A percentile compares a stretch with the other conserved stretches of the same genome.
phyloP scores from a whole-genome alignment of 768 basidiomycete genomes.

The Boletus rubroflammeus region DNA sequence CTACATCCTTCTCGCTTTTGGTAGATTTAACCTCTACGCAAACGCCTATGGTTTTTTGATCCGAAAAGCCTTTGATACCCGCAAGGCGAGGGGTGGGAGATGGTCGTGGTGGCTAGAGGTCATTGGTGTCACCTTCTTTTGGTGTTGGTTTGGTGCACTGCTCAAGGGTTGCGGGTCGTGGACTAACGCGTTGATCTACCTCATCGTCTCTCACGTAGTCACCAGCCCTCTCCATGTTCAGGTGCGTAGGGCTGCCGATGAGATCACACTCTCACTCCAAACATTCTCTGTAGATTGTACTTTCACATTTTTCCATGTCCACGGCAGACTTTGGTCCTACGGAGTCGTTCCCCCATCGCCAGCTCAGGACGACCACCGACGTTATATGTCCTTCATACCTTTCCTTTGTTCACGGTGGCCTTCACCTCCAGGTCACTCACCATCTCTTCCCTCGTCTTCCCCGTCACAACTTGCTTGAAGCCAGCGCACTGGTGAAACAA shows the following conservation, averaged over 20 bases:
- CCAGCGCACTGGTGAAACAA: constrained; percentile 80
- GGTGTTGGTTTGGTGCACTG: constrained; percentile 79
- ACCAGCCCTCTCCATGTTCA: constrained; percentile 94
- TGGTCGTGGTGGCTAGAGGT: constrained; percentile 83
- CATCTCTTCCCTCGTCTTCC: constrained; percentile 96
- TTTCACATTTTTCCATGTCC: constrained; percentile 96
- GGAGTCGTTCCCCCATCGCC: constrained; percentile 91
- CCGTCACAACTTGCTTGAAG: constrained; percentile 84
- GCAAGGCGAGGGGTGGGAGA: constrained; percentile 60
- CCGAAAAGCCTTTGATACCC: constrained; percentile 60
- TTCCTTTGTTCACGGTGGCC: constrained; percentile 92
- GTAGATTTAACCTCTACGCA: constrained; percentile 91
- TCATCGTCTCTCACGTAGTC: constrained; percentile 80
- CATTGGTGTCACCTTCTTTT: constrained; percentile 74
- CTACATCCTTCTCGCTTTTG: constrained; percentile 86
- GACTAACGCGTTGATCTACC: constrained; percentile 64
- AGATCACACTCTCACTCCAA: constrained; percentile 3
- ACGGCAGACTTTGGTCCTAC: constrained; percentile 85
- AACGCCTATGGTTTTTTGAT: constrained; percentile 78
- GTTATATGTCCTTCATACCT: constrained; percentile 83
- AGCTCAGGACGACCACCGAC: constrained; percentile 96
- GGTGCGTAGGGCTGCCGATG: constrained; percentile 42
- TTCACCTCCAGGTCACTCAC: constrained; percentile 96
- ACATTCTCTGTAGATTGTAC: constrained; percentile 62
- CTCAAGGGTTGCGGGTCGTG: constrained; percentile 70